Percentiles rank a stretch among this genome's conserved stretches.
phyloP scores from a whole-genome alignment of 2,329 filamentous ascomycete species.

The Monosporascus sp. region DNA sequence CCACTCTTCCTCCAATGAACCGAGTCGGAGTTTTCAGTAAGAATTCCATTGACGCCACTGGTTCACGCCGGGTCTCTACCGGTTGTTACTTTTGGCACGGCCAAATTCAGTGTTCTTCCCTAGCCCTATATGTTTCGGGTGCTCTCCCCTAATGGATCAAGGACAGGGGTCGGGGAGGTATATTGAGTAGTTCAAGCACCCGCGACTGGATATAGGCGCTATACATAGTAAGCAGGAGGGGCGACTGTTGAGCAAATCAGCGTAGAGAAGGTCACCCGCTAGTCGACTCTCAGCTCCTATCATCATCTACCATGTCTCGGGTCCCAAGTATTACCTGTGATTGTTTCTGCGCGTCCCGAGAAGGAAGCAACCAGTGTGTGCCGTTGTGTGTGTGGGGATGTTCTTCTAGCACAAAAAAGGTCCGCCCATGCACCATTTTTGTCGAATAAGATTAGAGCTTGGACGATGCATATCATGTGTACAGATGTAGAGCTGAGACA shows the following conservation, averaged over 20 bases:
- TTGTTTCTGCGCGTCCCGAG: background rate
- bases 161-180: background rate
- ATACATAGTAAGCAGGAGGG: background rate
- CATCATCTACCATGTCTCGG: background rate
- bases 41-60: background rate
- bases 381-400: constrained; percentile 2
- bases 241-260: background rate
- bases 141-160: background rate
- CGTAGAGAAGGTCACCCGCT: background rate
- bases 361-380: background rate
- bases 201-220: background rate
- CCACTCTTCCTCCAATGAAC: background rate
- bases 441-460: constrained; percentile 18
- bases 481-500: constrained; percentile 1
- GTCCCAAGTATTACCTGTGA: background rate
- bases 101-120: background rate
- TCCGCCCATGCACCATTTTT: constrained; percentile 29
- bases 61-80: background rate
- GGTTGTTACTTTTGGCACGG: background rate
- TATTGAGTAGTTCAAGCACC: background rate
- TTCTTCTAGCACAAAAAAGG: constrained; percentile 29
- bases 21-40: background rate
- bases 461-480: constrained; percentile 1
- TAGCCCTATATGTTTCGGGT: background rate
- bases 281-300: background rate